Evolutionary conservation across 1,284 basidiomycete genomes (phyloP).

Genomic region (Trametes pubescens): DNA sequence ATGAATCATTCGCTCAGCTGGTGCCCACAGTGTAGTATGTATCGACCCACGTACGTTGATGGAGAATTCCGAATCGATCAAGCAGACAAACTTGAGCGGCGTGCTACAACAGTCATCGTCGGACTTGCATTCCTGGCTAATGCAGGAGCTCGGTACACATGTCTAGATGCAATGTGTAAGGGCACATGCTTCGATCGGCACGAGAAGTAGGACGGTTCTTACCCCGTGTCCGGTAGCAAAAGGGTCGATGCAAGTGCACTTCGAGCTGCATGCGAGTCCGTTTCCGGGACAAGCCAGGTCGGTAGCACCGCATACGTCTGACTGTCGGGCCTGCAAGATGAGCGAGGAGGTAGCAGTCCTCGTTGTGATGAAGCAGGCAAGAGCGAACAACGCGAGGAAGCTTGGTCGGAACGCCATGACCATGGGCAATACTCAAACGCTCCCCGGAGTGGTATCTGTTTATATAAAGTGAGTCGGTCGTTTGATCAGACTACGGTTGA

Average conservation of each 20-base stretch:
- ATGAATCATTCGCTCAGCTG: background rate
- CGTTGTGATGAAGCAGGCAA: background rate
- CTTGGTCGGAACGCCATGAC: background rate
- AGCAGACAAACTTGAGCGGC: conserved; percentile 13
- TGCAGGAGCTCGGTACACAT: conserved; percentile 16
- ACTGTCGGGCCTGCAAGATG: background rate
- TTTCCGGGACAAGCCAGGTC: background rate
- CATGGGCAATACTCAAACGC: background rate
- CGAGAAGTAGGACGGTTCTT: background rate
- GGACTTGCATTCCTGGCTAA: conserved; percentile 4
- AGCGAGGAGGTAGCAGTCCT: background rate
- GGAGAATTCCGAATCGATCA: background rate
- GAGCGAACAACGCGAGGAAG: background rate
- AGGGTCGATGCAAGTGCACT: conserved; percentile 16
- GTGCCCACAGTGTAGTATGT: background rate
- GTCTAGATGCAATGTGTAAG: background rate
- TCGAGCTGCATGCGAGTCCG: background rate
- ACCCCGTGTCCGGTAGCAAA: conserved; percentile 1
- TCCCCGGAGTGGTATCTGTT: too few species aligned
- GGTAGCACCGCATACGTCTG: background rate
- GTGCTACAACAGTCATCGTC: conserved; percentile 11
- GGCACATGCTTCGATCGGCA: background rate
- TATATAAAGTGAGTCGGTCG: too few species aligned
- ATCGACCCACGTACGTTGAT: background rate
- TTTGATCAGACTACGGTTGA: background rate